Conservation (phyloP, 345 rosid species). For the Cardamine chenopodiifolia region DNA sequence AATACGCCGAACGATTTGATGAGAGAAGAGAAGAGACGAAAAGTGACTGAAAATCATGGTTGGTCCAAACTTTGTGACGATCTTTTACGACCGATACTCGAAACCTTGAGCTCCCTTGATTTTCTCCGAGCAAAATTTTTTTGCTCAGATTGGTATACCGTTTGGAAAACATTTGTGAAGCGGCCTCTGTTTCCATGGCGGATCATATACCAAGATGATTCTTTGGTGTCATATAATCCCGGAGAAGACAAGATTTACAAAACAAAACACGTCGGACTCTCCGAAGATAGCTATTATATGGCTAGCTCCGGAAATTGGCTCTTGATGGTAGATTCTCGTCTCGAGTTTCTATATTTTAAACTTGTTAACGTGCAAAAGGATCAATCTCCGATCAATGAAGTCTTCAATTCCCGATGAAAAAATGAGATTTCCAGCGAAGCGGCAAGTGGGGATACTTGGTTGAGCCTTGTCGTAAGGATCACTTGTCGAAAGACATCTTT, state of each 20-base stretch:
- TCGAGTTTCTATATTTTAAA: neutral
- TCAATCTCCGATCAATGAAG: neutral
- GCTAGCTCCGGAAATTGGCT: neutral
- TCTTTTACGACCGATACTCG: neutral
- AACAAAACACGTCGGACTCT: neutral
- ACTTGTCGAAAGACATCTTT: neutral
- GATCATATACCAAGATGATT: neutral
- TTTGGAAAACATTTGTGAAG: neutral
- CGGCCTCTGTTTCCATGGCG: neutral
- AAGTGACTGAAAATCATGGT: neutral
- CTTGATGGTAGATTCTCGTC: neutral
- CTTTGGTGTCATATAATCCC: neutral
- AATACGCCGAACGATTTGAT: neutral
- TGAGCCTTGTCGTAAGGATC: neutral
- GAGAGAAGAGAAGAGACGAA: neutral
- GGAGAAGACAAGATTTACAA: neutral
- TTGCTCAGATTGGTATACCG: neutral
- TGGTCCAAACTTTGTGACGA: neutral
- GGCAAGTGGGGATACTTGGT: neutral
- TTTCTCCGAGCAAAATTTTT: neutral
- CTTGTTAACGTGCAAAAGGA: neutral
- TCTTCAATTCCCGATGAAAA: neutral
- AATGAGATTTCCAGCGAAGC: neutral
- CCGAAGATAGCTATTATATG: neutral
- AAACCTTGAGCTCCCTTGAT: neutral